Evolutionary conservation across 495 filamentous ascomycete species (phyloP).

Genomic region (Monascus purpureus): DNA sequence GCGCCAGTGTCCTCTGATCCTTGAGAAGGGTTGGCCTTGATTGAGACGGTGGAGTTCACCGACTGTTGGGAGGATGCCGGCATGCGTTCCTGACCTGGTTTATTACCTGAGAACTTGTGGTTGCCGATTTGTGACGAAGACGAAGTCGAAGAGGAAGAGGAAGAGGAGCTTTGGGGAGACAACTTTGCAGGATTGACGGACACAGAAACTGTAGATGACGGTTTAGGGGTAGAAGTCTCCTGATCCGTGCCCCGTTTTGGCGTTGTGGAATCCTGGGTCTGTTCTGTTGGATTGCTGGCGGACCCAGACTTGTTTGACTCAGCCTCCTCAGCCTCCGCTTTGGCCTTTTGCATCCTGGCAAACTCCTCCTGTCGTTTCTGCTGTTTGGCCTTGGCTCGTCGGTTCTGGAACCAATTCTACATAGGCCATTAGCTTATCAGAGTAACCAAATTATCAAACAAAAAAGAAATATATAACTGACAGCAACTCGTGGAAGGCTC

Average conservation of each 20-base stretch:
- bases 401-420: constrained; percentile 89
- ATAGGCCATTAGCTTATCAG: constrained; percentile 5
- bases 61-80: no score
- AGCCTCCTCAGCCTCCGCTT: constrained; percentile 31
- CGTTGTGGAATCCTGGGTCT: constrained; percentile 10
- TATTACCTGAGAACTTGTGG: no score
- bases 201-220: no score
- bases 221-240: constrained; percentile 17
- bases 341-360: constrained; percentile 41
- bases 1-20: constrained; percentile 7
- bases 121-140: no score
- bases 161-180: no score
- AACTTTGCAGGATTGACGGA: no score
- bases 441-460: background rate
- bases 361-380: constrained; percentile 58
- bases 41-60: no score
- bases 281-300: constrained; percentile 12
- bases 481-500: constrained; percentile 63
- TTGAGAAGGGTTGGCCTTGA: no score
- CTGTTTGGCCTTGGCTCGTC: constrained; percentile 71
- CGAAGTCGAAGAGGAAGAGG: no score
- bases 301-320: constrained; percentile 21
- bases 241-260: constrained; percentile 15
- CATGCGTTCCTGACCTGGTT: no score
- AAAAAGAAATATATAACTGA: constrained; percentile 25